Percentiles rank a stretch among this genome's conserved stretches.
Evolutionary conservation across 768 basidiomycete genomes (phyloP).

Genomic region (Pleurotus pulmonarius): DNA sequence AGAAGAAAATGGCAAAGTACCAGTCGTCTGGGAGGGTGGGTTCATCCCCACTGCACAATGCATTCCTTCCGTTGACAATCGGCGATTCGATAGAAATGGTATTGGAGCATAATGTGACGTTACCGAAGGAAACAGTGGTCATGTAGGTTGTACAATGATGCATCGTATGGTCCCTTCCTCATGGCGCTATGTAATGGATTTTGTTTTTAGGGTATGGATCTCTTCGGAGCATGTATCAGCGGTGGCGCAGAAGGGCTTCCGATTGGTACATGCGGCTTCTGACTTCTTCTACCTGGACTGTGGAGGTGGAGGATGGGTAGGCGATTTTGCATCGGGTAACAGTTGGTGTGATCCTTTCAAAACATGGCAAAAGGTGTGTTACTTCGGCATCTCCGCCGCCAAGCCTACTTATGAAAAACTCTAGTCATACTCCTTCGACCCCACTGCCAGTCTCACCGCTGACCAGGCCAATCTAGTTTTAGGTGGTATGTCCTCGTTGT

Average conservation of each 20-base stretch:
- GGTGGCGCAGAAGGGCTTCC: conserved; percentile 58
- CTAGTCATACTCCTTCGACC: conserved; percentile 68
- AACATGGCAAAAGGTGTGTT: conserved; percentile 65
- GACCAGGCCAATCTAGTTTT: conserved; percentile 53
- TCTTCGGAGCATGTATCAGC: conserved; percentile 55
- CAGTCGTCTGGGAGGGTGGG: conserved; percentile 79
- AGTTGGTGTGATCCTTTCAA: conserved; percentile 82
- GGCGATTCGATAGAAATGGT: conserved; percentile 56
- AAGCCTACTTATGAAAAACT: not conserved
- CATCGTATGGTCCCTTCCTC: not conserved
- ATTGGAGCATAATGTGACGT: conserved; percentile 44
- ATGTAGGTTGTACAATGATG: conserved; percentile 34
- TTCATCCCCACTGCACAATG: not conserved
- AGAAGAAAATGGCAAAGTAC: conserved; percentile 56
- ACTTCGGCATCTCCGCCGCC: not conserved
- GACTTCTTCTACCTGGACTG: conserved; percentile 86
- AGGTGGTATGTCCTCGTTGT: conserved; percentile 46
- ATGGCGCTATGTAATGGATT: not conserved
- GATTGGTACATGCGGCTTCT: conserved; percentile 64
- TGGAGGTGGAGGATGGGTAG: conserved; percentile 71
- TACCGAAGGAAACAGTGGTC: conserved; percentile 50
- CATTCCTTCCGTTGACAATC: not conserved
- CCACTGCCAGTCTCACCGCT: conserved; percentile 48
- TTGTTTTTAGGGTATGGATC: conserved; percentile 59
- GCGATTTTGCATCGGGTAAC: conserved; percentile 37